Conservation (phyloP, 352 stramenopile genomes). For the Globisporangium parvum region DNA sequence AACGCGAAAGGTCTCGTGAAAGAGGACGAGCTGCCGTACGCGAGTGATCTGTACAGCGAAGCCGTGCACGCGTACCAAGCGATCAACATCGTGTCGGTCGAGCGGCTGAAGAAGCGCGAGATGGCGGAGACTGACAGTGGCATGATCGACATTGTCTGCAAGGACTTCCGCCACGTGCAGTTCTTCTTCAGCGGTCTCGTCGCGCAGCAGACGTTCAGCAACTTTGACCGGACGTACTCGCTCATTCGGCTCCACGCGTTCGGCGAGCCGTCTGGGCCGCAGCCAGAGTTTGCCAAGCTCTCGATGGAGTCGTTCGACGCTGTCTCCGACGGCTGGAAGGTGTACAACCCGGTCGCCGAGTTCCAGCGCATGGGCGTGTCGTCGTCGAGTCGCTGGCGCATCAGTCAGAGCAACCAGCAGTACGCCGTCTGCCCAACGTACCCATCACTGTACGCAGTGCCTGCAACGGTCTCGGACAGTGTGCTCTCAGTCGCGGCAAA, state of each 20-base stretch:
- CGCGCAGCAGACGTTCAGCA: slow-evolving; percentile 69
- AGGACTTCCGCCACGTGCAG: slow-evolving; percentile 76
- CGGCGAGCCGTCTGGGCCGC: slow-evolving; percentile 34
- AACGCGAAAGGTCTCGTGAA: slow-evolving; percentile 21
- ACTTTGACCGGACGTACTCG: slow-evolving; percentile 61
- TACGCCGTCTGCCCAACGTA: slow-evolving; percentile 79
- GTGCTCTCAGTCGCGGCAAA: slow-evolving; percentile 62
- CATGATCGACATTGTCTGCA: slow-evolving; percentile 65
- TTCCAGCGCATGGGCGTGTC: slow-evolving; percentile 63
- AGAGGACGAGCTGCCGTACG: slow-evolving; percentile 39
- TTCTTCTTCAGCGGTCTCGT: slow-evolving; percentile 74
- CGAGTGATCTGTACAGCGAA: slow-evolving; percentile 33
- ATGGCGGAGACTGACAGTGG: slow-evolving; percentile 69
- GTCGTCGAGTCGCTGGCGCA: slow-evolving; percentile 51
- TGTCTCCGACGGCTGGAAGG: slow-evolving; percentile 49
- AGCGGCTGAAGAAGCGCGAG: slow-evolving; percentile 72
- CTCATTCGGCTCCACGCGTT: slow-evolving; percentile 60
- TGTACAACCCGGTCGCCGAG: slow-evolving; percentile 67
- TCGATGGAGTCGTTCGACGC: slow-evolving; percentile 47
- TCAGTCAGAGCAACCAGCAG: slow-evolving; percentile 58
- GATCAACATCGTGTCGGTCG: slow-evolving; percentile 63
- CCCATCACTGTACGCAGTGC: slow-evolving; percentile 67
- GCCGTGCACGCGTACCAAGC: slow-evolving; percentile 52
- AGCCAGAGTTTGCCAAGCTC: slow-evolving; percentile 61
- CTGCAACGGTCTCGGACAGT: slow-evolving; percentile 50